Evolutionary conservation across 257 asterid genomes (phyloP), one percentile per base, ranked within the genome.

Genomic region (Cynanchum wilfordii): DNA sequence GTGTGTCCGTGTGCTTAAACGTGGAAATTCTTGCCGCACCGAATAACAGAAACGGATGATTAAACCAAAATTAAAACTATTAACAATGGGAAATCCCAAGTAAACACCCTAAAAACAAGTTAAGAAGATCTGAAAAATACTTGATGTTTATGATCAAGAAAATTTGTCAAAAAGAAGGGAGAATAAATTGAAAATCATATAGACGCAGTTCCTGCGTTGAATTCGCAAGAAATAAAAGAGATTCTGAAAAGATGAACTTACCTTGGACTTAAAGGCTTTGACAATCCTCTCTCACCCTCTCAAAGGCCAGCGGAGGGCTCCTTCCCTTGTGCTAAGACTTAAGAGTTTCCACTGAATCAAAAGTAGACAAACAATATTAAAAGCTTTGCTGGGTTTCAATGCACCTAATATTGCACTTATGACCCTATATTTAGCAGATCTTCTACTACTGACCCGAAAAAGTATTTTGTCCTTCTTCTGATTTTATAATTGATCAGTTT

Each of bases 211-310:
- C 13, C 40, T 10, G 68, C 20, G 33, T 24, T 56, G 62, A 44
- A 75, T 66, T 67, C 38, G 65, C 17, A 10, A 36, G 10, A 8
- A 8, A 7, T 5, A 8, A 42, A 42, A 15, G 71, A 33, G 69
- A 64, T 77, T 71, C 10, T 27, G 12, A 55, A 42, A 42, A 64
- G 29, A 47, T 44, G 75, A 78, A 82, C 83, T 79, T 66, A 77
- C 87, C 88, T 82, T 83, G 79, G 76, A 82, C 84, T 77, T 68
- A 75, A 71, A 75, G 68, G 60, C 66, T 55, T 58, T 73, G 82
- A 69, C 66, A 68, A 59, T 63, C 69, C 66, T 8, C 51, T 47
- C 19, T 22, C 30, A 60, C 36, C 49, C 67, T 73, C 40, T 51
- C 57, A 51, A 51, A 51, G 33, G 19, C 66, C 55, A 10, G 42